Evolutionary conservation across 179 eudicot genomes (phyloP).

Genomic region (Beta corolliflora): DNA sequence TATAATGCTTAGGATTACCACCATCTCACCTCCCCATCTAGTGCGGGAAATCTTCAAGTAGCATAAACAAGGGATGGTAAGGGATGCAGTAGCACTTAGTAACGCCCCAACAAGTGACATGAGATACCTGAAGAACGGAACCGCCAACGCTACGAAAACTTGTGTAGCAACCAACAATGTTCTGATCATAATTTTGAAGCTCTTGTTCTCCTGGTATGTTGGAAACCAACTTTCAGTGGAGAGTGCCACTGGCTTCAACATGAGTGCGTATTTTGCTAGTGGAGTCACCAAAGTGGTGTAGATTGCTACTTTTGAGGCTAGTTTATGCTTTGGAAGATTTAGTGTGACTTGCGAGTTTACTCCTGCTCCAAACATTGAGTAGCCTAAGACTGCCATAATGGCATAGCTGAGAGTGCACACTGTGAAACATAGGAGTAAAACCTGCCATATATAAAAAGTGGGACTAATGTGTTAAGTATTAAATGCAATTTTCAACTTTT

Average conservation of each 20-base stretch:
- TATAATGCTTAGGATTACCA: slow-evolving; percentile 16
- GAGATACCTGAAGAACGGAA: slow-evolving; percentile 33
- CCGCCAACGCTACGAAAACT: slow-evolving; percentile 20
- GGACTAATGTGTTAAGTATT: too few species aligned
- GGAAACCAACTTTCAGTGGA: slow-evolving; percentile 34
- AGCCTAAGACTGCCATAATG: too few species aligned
- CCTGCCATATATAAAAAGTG: too few species aligned
- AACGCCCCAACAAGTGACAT: slow-evolving; percentile 35
- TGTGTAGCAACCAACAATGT: slow-evolving; percentile 26
- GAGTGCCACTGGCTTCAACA: slow-evolving; percentile 26
- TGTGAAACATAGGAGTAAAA: too few species aligned
- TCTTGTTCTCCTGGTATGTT: slow-evolving; percentile 16
- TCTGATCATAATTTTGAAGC: slow-evolving; percentile 14
- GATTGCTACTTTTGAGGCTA: slow-evolving; percentile 70
- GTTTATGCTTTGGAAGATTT: slow-evolving; percentile 50
- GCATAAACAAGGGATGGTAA: slow-evolving; percentile 31
- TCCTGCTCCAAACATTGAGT: slow-evolving; percentile 62
- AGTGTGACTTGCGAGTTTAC: slow-evolving; percentile 67
- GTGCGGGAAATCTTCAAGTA: slow-evolving; percentile 14
- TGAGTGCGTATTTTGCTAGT: slow-evolving; percentile 27
- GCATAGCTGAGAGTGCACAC: too few species aligned
- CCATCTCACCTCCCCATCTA: not conserved
- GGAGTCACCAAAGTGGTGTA: slow-evolving; percentile 46
- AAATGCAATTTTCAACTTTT: slow-evolving; percentile 23
- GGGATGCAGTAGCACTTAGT: slow-evolving; percentile 26